Conservation (phyloP, 208 protist species). For the Borovskyia barvae region DNA sequence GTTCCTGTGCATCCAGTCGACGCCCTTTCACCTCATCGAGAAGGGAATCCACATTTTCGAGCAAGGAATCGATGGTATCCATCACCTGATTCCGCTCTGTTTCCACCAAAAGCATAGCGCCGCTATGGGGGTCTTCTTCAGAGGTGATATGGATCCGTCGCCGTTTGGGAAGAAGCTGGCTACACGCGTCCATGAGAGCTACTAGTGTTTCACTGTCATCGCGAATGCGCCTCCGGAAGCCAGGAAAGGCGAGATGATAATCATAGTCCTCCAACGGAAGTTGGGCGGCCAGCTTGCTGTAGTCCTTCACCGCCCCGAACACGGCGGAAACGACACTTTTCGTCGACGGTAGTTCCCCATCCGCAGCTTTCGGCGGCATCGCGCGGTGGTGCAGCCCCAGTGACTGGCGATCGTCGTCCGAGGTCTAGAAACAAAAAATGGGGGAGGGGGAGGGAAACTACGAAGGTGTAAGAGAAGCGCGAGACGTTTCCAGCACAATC, state of each 20-base stretch:
- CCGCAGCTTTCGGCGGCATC: slow-evolving; percentile 9
- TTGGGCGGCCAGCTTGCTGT: slow-evolving; percentile 51
- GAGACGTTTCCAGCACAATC: too few relatives aligned
- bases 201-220: slow-evolving; percentile 55
- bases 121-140: slow-evolving; percentile 8
- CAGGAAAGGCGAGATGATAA: slow-evolving; percentile 82
- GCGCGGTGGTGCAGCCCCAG: not conserved
- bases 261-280: slow-evolving; percentile 76
- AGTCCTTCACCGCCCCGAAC: slow-evolving; percentile 70
- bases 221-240: slow-evolving; percentile 62
- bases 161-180: slow-evolving; percentile 60
- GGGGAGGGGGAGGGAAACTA: not conserved
- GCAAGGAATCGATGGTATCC: slow-evolving; percentile 81
- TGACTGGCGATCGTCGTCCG: too few relatives aligned
- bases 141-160: slow-evolving; percentile 37
- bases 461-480: too few relatives aligned
- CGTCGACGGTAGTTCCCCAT: slow-evolving; percentile 34
- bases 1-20: slow-evolving; percentile 58
- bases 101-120: slow-evolving; percentile 34
- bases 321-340: slow-evolving; percentile 58
- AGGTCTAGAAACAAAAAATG: too few relatives aligned
- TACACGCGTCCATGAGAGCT: slow-evolving; percentile 67
- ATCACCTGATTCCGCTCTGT: slow-evolving; percentile 64
- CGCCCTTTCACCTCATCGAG: slow-evolving; percentile 76
- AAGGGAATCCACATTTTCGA: slow-evolving; percentile 81